These are phyloP conservation scores for Brasenia schreberi DNA, from an alignment of 164 flowering plant species.

Conservation along the genomic window DNA sequence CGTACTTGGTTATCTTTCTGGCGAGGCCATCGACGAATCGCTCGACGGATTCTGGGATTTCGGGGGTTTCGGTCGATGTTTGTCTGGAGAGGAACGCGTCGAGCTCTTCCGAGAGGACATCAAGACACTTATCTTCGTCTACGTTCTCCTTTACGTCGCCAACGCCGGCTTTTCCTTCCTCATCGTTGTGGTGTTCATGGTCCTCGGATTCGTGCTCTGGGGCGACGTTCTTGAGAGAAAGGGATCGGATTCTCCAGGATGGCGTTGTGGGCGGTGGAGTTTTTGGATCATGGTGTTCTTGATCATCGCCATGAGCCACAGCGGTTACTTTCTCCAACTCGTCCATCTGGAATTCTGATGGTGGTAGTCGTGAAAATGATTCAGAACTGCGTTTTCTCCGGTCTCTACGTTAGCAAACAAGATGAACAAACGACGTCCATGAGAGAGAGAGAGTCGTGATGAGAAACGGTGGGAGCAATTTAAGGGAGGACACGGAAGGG, in stretches of 20 bases:
- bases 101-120: slow-evolving; percentile 1
- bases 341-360: neutral
- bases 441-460: neutral
- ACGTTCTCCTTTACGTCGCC: slow-evolving; percentile 5
- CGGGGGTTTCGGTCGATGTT: neutral
- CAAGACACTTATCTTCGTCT: slow-evolving; percentile 1
- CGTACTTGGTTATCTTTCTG: slow-evolving; percentile 18
- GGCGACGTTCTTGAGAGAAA: neutral
- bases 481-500: neutral
- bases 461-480: neutral
- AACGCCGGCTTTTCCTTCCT: neutral
- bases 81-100: slow-evolving; percentile 10
- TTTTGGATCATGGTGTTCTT: neutral
- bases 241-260: neutral
- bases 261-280: neutral
- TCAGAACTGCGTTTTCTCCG: neutral
- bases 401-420: neutral
- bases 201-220: neutral
- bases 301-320: neutral
- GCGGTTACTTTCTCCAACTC: neutral
- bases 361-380: no score
- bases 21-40: slow-evolving; percentile 18
- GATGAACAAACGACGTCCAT: neutral
- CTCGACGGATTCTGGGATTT: slow-evolving; percentile 19
- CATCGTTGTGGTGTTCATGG: neutral